Conservation (phyloP, 441 rosid genomes). For the Gossypium schwendimanii region DNA sequence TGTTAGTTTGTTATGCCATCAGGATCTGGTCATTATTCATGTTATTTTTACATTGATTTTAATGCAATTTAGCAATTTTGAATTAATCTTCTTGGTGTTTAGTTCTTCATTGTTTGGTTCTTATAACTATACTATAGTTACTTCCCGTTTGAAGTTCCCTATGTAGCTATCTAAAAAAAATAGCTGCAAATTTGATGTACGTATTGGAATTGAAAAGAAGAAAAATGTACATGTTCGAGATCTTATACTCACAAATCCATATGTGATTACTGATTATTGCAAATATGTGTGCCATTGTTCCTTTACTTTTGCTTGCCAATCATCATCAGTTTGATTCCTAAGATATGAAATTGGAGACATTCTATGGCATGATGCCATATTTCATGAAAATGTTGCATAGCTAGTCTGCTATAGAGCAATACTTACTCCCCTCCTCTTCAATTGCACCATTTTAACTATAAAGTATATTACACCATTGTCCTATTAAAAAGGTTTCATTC, state of each 20-base stretch:
- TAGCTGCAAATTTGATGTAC: neutral
- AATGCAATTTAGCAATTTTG: neutral
- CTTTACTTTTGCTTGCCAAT: neutral
- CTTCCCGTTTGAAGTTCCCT: neutral
- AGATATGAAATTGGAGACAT: neutral
- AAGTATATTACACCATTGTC: neutral
- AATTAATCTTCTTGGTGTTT: neutral
- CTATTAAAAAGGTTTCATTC: neutral
- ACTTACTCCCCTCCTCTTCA: neutral
- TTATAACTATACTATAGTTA: neutral
- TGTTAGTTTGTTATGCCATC: no score
- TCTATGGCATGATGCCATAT: neutral
- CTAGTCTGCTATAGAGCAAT: neutral
- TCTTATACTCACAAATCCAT: neutral
- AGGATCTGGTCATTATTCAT: neutral
- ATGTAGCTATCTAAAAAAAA: neutral
- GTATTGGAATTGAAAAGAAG: neutral
- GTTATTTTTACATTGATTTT: neutral
- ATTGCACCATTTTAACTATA: neutral
- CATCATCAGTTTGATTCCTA: neutral
- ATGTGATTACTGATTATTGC: neutral
- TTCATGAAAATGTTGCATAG: neutral
- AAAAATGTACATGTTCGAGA: neutral
- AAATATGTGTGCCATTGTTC: neutral
- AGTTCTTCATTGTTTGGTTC: neutral